Percentiles rank a stretch among this genome's conserved stretches.
phyloP scores from a whole-genome alignment of 208 protist genomes.

The Crithidia expoeki region DNA sequence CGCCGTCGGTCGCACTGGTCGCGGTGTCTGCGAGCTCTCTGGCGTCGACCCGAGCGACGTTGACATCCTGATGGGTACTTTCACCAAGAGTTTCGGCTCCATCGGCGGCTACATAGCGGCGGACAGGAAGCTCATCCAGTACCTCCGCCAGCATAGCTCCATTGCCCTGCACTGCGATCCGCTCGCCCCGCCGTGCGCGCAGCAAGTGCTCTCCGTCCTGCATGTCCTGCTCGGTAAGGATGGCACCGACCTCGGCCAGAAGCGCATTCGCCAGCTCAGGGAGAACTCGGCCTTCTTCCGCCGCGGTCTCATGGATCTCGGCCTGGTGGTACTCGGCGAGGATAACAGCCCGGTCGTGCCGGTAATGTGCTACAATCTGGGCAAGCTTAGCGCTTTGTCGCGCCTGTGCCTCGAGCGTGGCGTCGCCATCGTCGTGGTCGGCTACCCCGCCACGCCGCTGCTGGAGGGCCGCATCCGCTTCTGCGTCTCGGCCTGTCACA shows the following conservation, averaged over 20 bases:
- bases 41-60: slow-evolving; percentile 89
- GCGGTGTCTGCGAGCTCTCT: slow-evolving; percentile 94
- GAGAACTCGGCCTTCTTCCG: slow-evolving; percentile 90
- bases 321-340: slow-evolving; percentile 83
- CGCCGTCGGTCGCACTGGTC: slow-evolving; percentile 93
- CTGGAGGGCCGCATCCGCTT: slow-evolving; percentile 91
- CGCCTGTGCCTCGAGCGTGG: slow-evolving; percentile 84
- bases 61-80: slow-evolving; percentile 96
- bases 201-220: slow-evolving; percentile 91
- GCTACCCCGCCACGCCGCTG: slow-evolving; percentile 97
- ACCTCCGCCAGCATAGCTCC: slow-evolving; percentile 72
- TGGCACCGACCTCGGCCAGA: slow-evolving; percentile 84
- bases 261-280: slow-evolving; percentile 79
- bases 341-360: slow-evolving; percentile 96
- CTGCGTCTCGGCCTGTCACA: slow-evolving; percentile 95
- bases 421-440: slow-evolving; percentile 97
- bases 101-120: slow-evolving; percentile 97
- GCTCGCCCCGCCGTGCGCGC: slow-evolving; percentile 88
- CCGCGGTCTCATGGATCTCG: slow-evolving; percentile 76
- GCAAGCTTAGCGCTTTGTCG: slow-evolving; percentile 91
- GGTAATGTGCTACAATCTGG: slow-evolving; percentile 94
- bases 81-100: slow-evolving; percentile 97
- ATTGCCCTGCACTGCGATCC: slow-evolving; percentile 74
- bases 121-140: slow-evolving; percentile 74
- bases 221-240: slow-evolving; percentile 90